phyloP scores from a whole-genome alignment of 306 rosid genomes.

The Mimosa bimucronata region DNA sequence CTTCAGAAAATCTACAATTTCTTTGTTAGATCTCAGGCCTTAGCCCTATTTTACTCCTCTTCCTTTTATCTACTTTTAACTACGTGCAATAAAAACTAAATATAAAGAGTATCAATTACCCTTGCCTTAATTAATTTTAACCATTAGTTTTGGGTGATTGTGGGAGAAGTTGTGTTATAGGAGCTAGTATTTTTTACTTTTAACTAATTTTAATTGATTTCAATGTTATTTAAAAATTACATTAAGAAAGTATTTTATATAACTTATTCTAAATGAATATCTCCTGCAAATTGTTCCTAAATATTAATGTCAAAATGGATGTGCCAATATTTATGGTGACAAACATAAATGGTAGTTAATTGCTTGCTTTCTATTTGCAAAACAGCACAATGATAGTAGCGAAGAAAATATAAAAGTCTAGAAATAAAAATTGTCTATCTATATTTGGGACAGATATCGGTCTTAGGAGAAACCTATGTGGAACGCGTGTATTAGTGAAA shows the following conservation, averaged over 20 bases:
- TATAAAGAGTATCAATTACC: too few species aligned
- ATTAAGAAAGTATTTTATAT: background rate
- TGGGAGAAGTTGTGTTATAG: too few species aligned
- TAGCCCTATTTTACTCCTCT: too few species aligned
- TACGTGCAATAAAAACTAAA: too few species aligned
- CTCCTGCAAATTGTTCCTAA: background rate
- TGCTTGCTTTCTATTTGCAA: too few species aligned
- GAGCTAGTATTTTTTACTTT: too few species aligned
- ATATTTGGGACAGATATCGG: background rate
- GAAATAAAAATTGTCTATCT: background rate
- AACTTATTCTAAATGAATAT: background rate
- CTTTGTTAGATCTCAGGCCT: too few species aligned
- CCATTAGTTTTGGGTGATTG: too few species aligned
- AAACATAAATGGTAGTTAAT: background rate
- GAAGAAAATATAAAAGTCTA: background rate
- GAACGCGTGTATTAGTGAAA: background rate
- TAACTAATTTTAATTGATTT: too few species aligned
- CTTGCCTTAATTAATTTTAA: too few species aligned
- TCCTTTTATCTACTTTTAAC: too few species aligned
- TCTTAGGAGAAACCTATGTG: background rate
- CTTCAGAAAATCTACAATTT: too few species aligned
- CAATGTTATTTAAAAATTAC: background rate
- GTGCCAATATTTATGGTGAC: background rate
- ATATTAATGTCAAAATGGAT: background rate
- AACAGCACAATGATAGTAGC: background rate